Evolutionary conservation across 176 grass and related monocot genomes (phyloP).

Genomic region (Avena insularis): DNA sequence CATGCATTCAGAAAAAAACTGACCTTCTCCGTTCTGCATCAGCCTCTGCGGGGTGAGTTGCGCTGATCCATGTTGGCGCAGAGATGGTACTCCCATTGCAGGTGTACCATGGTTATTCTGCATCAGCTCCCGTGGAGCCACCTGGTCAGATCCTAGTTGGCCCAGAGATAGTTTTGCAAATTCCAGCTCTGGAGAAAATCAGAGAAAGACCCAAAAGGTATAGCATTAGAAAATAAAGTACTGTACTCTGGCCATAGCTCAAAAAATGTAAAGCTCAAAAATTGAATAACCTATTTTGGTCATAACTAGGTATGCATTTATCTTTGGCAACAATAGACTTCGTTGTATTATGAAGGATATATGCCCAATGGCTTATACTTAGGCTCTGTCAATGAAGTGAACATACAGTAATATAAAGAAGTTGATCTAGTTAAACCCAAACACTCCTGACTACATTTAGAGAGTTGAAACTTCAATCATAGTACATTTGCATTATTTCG

Average conservation of each 20-base stretch:
- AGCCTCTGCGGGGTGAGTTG: neutral
- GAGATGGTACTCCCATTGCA: constrained; percentile 11
- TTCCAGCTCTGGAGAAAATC: constrained; percentile 4
- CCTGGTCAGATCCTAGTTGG: neutral
- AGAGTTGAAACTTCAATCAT: neutral
- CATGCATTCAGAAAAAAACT: neutral
- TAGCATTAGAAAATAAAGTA: neutral
- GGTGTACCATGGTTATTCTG: neutral
- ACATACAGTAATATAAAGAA: neutral
- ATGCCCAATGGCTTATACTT: constrained; percentile 10
- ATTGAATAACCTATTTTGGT: neutral
- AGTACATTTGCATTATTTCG: neutral
- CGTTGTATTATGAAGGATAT: neutral
- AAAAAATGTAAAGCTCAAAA: neutral
- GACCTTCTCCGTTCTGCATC: constrained; percentile 1
- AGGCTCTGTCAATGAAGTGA: neutral
- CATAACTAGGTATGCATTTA: neutral
- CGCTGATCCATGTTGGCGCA: neutral
- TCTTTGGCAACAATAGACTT: neutral
- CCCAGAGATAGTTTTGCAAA: neutral
- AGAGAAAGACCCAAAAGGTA: constrained; percentile 5
- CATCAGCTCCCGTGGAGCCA: neutral
- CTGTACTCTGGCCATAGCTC: neutral
- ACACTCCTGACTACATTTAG: neutral
- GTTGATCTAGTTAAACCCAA: constrained; percentile 7